Base-by-base conservation (phyloP, 1,284 basidiomycete genomes). In the Sphaerobolus stellatus region DNA sequence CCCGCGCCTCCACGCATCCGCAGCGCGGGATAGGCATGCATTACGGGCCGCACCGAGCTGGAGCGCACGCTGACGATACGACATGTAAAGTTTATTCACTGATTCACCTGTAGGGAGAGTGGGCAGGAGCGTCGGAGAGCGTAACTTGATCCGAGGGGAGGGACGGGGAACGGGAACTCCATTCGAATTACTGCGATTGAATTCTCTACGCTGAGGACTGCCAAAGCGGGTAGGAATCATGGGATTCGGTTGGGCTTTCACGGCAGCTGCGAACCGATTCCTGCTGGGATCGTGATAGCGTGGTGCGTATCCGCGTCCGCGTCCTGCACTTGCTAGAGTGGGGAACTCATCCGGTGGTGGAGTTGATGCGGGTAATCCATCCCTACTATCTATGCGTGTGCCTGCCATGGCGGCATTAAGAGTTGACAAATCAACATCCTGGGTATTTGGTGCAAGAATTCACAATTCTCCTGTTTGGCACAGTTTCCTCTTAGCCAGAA, bases 401-500 rank as follows among this genome's bases (percentile, higher is more conserved):
- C 85, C 81, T 1, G 81, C 75, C 75, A 94, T 84, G n/a, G 87
- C 86, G 43, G 77, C 76, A 48, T 83, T 84, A 41, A 92, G 72
- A 38, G 78, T 79, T 20, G 83, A 68, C 52, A 90, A 76, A 65
- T 91, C 85, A 48, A 86, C 81, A 63, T 91, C 83, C 90, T 86
- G 1, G 93, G 93, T 2, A 96, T 76, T 64, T 91, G 90, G 66
- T 96, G 93, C 64, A 96, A 71, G 70, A 96, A 96, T 71, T 92
- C 90, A 76, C 90, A 92, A 60, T 81, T 84, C 56, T 96, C 94
- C 49, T 93, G 88, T 70, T 98, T 98, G 43, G 93, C 91, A 67
- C 94, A 98, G 54, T 94, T 94, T 4, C 96, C 96, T 48, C 94
- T 83, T 38, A 99, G 80, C 96, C 96, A 99, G 76, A 98, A 99